Percentiles rank a stretch among this genome's conserved stretches.
phyloP scores from a whole-genome alignment of 2,329 filamentous ascomycete genomes.

The Neoascochyta sp. region DNA sequence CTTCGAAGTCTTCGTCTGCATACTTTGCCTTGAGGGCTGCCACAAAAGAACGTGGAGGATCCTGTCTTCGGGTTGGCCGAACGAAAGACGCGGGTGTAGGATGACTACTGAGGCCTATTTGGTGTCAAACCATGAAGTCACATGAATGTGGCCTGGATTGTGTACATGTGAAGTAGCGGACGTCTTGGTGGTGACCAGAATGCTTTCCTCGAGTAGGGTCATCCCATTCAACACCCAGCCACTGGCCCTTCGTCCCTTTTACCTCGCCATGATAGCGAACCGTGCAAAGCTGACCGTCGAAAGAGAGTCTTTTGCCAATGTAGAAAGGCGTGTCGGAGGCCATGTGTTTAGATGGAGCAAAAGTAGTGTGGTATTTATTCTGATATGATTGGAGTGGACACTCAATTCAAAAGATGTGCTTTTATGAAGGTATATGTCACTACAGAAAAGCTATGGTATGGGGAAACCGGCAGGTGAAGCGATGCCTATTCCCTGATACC shows the following conservation, averaged over 20 bases:
- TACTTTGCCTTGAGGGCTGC: slow-evolving; percentile 82
- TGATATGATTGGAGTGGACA: too few species aligned
- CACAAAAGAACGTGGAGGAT: slow-evolving; percentile 69
- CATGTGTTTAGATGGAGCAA: slow-evolving; percentile 20
- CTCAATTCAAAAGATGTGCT: too few species aligned
- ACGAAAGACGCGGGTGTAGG: slow-evolving; percentile 82
- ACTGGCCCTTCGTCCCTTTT: slow-evolving; percentile 69
- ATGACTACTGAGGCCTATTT: slow-evolving; percentile 57
- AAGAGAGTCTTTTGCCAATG: slow-evolving; percentile 75
- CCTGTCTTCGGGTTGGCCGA: slow-evolving; percentile 67
- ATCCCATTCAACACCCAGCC: slow-evolving; percentile 98
- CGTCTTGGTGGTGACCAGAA: slow-evolving; percentile 74
- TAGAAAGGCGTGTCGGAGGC: slow-evolving; percentile 34
- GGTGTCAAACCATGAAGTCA: slow-evolving; percentile 31
- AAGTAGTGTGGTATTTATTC: slow-evolving; percentile 10
- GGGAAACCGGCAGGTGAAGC: too few species aligned
- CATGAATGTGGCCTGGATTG: not conserved
- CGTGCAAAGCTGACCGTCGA: slow-evolving; percentile 73
- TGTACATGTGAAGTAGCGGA: slow-evolving; percentile 77
- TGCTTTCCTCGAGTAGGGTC: slow-evolving; percentile 84
- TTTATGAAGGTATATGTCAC: too few species aligned
- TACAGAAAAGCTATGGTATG: too few species aligned
- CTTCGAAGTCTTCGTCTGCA: slow-evolving; percentile 54
- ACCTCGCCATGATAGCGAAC: slow-evolving; percentile 79
- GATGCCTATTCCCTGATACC: too few species aligned